A percentile compares a stretch with the other conserved stretches of the same genome.
Evolutionary conservation across 1,284 basidiomycete species (phyloP).

Genomic region (Moesziomyces globuligerus): DNA sequence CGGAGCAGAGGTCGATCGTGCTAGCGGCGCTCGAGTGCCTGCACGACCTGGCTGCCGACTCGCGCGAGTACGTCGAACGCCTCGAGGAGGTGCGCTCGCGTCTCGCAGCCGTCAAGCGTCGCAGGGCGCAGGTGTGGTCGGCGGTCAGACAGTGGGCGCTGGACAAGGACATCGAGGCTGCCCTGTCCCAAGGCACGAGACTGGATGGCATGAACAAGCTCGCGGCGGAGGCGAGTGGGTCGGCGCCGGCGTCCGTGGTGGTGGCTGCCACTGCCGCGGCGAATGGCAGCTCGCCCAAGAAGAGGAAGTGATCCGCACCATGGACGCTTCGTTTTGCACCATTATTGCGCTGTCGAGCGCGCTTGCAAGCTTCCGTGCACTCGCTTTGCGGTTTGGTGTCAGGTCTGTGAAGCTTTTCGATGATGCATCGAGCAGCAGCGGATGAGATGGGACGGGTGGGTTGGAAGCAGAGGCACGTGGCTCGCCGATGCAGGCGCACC

Average conservation of each 20-base stretch:
- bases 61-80: constrained; percentile 70
- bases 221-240: neutral
- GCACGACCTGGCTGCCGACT: constrained; percentile 70
- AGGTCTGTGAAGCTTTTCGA: neutral
- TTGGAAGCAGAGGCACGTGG: too few relatives aligned
- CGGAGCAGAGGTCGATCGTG: constrained; percentile 62
- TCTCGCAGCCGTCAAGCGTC: constrained; percentile 69
- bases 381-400: neutral
- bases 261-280: constrained; percentile 3
- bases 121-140: constrained; percentile 69
- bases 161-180: constrained; percentile 38
- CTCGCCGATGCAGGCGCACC: neutral
- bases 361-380: neutral
- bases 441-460: too few relatives aligned
- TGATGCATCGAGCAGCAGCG: neutral
- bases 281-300: constrained; percentile 32
- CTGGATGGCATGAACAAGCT: constrained; percentile 1
- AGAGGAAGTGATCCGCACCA: constrained; percentile 19
- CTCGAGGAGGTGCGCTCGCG: constrained; percentile 70
- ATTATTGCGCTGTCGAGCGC: neutral
- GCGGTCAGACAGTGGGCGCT: constrained; percentile 68
- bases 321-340: neutral
- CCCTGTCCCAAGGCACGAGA: constrained; percentile 3
- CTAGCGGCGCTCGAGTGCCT: constrained; percentile 60
- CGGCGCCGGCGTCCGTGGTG: constrained; percentile 3